These are phyloP conservation scores for Fusarium nodosum DNA, from an alignment of 2,329 filamentous ascomycete genomes.

Conservation along the genomic window DNA sequence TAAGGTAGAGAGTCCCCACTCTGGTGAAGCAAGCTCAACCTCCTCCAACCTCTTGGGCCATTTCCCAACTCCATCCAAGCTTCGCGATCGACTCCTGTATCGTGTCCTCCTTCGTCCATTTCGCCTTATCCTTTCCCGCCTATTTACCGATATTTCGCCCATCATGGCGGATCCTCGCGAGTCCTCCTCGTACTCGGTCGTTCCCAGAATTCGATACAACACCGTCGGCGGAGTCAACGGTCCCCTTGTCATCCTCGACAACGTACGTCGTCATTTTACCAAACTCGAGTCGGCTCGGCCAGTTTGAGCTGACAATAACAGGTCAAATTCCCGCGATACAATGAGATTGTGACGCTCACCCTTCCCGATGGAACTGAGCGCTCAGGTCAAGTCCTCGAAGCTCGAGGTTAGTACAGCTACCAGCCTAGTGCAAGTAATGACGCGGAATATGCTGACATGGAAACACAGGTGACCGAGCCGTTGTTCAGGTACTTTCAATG, in stretches of 20 bases:
- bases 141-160: slow-evolving; percentile 45
- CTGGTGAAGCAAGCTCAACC: slow-evolving; percentile 57
- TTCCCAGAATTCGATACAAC: slow-evolving; percentile 87
- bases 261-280: slow-evolving; percentile 66
- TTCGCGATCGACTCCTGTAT: slow-evolving; percentile 40
- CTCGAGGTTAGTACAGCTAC: slow-evolving; percentile 77
- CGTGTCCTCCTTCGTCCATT: slow-evolving; percentile 35
- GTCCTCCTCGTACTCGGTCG: slow-evolving; percentile 71
- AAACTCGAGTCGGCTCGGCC: slow-evolving; percentile 9
- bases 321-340: slow-evolving; percentile 98
- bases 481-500: slow-evolving; percentile 82
- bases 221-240: slow-evolving; percentile 98
- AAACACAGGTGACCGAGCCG: slow-evolving; percentile 82
- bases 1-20: slow-evolving; percentile 51
- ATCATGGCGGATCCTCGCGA: slow-evolving; percentile 70
- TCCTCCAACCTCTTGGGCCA: slow-evolving; percentile 56
- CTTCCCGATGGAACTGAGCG: slow-evolving; percentile 94
- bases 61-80: slow-evolving; percentile 48
- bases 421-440: slow-evolving; percentile 16
- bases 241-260: slow-evolving; percentile 96
- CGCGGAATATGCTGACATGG: slow-evolving; percentile 40
- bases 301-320: slow-evolving; percentile 57
- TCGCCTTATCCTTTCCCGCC: slow-evolving; percentile 33
- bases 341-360: slow-evolving; percentile 97
- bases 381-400: slow-evolving; percentile 96